Conservation (phyloP, 2,329 filamentous ascomycete species). For the Calonectria fujianensis region DNA sequence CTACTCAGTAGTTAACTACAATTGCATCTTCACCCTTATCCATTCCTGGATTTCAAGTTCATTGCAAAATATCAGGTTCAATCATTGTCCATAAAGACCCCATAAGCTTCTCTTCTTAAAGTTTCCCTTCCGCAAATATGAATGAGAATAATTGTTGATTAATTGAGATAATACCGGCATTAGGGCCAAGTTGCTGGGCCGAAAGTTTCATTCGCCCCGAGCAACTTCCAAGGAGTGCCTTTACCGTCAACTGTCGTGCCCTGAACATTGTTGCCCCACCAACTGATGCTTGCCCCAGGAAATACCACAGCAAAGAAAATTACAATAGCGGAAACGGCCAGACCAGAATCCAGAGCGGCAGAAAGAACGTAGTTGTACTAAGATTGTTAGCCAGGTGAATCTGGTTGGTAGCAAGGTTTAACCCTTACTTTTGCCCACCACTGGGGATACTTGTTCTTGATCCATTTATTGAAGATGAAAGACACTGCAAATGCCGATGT, state of each 20-base stretch:
- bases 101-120: background rate
- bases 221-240: slow-evolving; percentile 33
- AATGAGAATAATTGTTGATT: too few species aligned
- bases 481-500: slow-evolving; percentile 36
- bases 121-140: background rate
- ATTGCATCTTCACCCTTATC: too few species aligned
- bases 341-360: slow-evolving; percentile 39
- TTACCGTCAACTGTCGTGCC: slow-evolving; percentile 38
- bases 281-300: slow-evolving; percentile 34
- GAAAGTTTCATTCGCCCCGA: slow-evolving; percentile 38
- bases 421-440: slow-evolving; percentile 44
- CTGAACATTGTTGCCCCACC: slow-evolving; percentile 46
- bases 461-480: slow-evolving; percentile 42
- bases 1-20: too few species aligned
- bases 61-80: too few species aligned
- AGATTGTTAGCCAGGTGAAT: background rate
- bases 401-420: background rate
- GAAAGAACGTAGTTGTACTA: slow-evolving; percentile 48
- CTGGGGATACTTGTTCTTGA: slow-evolving; percentile 38
- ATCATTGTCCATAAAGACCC: background rate
- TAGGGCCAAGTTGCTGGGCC: slow-evolving; percentile 37
- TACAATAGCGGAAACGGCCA: slow-evolving; percentile 41
- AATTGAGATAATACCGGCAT: background rate
- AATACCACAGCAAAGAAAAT: slow-evolving; percentile 43
- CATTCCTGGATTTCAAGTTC: too few species aligned